Conservation (phyloP, 2,329 filamentous ascomycete species). For the Pestalotiopsis sp. region DNA sequence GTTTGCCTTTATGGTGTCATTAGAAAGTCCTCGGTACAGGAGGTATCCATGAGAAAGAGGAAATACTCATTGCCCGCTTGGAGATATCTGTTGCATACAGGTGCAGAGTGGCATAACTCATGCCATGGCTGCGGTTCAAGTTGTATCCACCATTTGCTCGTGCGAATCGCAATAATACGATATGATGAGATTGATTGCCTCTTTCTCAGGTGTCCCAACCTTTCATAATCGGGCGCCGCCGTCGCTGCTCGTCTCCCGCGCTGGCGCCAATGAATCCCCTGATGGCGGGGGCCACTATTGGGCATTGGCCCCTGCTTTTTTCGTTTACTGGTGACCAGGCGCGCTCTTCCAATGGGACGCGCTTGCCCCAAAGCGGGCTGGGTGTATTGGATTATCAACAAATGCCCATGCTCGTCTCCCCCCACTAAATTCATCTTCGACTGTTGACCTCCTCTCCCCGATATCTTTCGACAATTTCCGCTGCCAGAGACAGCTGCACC, state of each 20-base stretch:
- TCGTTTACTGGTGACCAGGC: not conserved
- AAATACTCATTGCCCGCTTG: not conserved
- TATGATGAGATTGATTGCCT: not conserved
- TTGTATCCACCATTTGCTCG: not conserved
- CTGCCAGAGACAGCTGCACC: constrained; percentile 9
- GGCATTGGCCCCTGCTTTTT: constrained; percentile 13
- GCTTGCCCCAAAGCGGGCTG: constrained; percentile 1
- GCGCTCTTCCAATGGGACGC: constrained; percentile 5
- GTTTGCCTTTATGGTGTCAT: not conserved
- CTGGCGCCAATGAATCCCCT: constrained; percentile 5
- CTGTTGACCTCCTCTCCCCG: constrained; percentile 18
- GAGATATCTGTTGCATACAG: not conserved
- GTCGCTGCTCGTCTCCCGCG: not conserved
- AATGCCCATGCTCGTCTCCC: constrained; percentile 12
- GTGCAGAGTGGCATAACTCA: not conserved
- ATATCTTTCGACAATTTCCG: constrained; percentile 20
- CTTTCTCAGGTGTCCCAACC: not conserved
- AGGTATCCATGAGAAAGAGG: not conserved
- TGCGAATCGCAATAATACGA: not conserved
- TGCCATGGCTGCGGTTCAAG: not conserved
- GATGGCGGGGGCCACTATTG: constrained; percentile 2
- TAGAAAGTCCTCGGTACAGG: no score
- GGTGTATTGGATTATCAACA: constrained; percentile 13
- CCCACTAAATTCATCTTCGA: constrained; percentile 12
- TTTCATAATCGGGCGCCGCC: not conserved